A percentile compares a stretch with the other conserved stretches of the same genome.
Evolutionary conservation across 208 protist genomes (phyloP).

Genomic region (Trypanosoma boissoni): DNA sequence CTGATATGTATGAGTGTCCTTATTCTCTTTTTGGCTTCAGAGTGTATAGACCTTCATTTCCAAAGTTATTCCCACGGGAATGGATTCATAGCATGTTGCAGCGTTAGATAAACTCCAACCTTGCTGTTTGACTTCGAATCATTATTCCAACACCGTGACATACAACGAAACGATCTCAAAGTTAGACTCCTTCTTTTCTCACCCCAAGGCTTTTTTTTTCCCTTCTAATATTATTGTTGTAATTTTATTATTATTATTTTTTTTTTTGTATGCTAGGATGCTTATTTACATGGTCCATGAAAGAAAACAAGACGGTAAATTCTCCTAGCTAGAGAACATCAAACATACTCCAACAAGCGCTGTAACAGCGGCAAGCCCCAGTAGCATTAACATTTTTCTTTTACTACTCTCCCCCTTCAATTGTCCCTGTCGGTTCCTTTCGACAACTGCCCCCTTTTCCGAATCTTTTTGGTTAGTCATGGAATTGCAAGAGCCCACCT

Average conservation of each 20-base stretch:
- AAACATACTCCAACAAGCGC: conserved; percentile 1
- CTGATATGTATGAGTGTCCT: no score
- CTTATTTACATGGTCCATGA: neutral
- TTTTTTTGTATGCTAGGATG: neutral
- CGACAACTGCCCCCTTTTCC: conserved; percentile 17
- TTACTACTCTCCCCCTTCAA: neutral
- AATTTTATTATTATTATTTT: neutral
- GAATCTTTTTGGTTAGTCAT: conserved; percentile 5
- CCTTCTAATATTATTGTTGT: neutral
- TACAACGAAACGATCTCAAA: no score
- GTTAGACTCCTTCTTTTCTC: no score
- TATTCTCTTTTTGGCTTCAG: no score
- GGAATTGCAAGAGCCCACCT: neutral
- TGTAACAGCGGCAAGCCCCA: neutral
- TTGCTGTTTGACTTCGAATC: no score
- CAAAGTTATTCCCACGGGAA: no score
- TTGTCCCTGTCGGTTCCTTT: conserved; percentile 15
- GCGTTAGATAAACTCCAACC: no score
- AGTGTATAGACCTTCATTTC: no score
- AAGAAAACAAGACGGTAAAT: conserved; percentile 6
- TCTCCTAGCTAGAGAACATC: neutral
- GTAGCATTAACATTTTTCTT: neutral
- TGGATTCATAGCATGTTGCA: no score
- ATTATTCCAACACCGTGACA: no score
- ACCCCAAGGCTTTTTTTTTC: no score